Conservation (phyloP, 495 filamentous ascomycete species). For the Daldinia vernicosa region DNA sequence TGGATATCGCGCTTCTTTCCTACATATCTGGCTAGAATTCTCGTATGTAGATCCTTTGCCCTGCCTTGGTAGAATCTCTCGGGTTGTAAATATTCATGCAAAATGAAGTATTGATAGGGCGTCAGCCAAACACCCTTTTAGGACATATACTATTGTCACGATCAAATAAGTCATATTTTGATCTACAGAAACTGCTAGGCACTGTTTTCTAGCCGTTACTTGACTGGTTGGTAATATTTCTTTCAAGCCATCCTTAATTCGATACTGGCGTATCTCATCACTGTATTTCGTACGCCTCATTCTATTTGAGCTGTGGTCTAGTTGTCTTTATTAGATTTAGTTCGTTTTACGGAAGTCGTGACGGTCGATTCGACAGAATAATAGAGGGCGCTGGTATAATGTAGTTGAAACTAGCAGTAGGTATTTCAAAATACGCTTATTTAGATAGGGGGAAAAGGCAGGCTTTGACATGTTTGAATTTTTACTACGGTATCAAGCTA, state of each 20-base stretch:
- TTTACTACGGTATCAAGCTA: not conserved
- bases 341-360: not conserved
- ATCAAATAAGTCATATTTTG: slow-evolving; percentile 23
- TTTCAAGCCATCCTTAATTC: not conserved
- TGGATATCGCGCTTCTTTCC: slow-evolving; percentile 25
- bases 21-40: slow-evolving; percentile 8
- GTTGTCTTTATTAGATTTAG: not conserved
- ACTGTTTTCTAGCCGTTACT: slow-evolving; percentile 6
- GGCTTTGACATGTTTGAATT: not conserved
- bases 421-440: not conserved
- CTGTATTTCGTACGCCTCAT: not conserved
- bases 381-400: not conserved
- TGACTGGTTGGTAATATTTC: slow-evolving; percentile 1
- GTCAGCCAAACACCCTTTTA: slow-evolving; percentile 1
- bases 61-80: slow-evolving; percentile 1
- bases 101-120: slow-evolving; percentile 16
- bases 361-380: slow-evolving; percentile 3
- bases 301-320: not conserved
- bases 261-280: not conserved
- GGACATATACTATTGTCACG: slow-evolving; percentile 17
- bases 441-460: not conserved
- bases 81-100: slow-evolving; percentile 22
- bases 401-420: not conserved
- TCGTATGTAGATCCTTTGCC: slow-evolving; percentile 26
- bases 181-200: slow-evolving; percentile 22